Conservation (phyloP, 176 grass and related monocot genomes). For the Aegilops tauschii region DNA sequence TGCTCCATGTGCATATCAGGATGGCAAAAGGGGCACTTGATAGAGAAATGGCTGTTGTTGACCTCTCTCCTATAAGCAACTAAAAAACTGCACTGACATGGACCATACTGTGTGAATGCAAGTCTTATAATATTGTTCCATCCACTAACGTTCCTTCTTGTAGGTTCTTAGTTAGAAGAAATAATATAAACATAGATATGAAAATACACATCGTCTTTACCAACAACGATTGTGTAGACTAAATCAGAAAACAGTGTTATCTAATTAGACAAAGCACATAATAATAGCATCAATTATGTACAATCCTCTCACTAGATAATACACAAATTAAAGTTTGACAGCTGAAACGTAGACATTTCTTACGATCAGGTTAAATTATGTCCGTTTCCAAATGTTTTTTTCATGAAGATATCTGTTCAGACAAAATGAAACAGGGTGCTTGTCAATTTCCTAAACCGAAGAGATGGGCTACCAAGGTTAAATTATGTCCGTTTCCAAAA, state of each 20-base stretch:
- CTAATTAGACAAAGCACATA: not conserved
- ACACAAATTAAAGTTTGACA: not conserved
- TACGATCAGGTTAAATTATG: not conserved
- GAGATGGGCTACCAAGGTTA: not conserved
- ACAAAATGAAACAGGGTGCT: not conserved
- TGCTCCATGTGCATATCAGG: not conserved
- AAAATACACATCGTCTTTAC: not conserved
- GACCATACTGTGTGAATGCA: conserved; percentile 1
- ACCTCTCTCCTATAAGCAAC: conserved; percentile 15
- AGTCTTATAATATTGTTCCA: conserved; percentile 30
- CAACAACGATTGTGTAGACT: not conserved
- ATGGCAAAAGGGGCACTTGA: not conserved
- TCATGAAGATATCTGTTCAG: not conserved
- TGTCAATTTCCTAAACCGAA: not conserved
- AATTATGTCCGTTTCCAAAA: too few relatives aligned
- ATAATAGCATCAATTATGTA: not conserved
- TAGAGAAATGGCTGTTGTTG: conserved; percentile 27
- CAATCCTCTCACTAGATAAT: not conserved
- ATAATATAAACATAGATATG: not conserved
- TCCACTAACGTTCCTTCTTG: not conserved
- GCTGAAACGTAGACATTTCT: not conserved
- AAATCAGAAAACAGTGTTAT: not conserved
- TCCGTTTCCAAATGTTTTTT: not conserved
- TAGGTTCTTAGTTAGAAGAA: not conserved
- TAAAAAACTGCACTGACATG: conserved; percentile 15